Percentiles rank a stretch among this genome's conserved stretches.
phyloP scores from a whole-genome alignment of 805 yeast species.

The Diddensiella transvaalensis region DNA sequence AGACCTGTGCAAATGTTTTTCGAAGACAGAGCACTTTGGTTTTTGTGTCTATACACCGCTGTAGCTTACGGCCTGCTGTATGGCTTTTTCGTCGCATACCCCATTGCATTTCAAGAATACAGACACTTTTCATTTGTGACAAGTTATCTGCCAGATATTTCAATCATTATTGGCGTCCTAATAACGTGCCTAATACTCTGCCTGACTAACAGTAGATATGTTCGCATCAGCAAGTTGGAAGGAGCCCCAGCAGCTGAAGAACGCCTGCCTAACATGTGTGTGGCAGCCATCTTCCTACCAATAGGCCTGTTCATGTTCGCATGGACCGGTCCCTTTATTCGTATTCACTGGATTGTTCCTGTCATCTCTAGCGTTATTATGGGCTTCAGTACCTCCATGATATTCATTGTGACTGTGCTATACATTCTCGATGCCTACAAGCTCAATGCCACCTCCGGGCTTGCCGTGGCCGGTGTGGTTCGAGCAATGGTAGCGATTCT shows the following conservation, averaged over 20 bases:
- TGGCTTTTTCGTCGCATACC: slow-evolving; percentile 6
- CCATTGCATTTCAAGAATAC: slow-evolving; percentile 8
- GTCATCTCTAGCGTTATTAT: slow-evolving; percentile 8
- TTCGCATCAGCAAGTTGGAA: slow-evolving; percentile 1
- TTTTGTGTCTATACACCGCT: slow-evolving; percentile 6
- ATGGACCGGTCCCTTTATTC: slow-evolving; percentile 14
- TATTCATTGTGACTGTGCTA: slow-evolving; percentile 11
- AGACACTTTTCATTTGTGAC: slow-evolving; percentile 7
- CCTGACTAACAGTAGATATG: slow-evolving; percentile 1
- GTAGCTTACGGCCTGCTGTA: slow-evolving; percentile 9
- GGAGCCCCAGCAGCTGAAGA: slow-evolving; percentile 8
- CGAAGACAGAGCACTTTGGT: slow-evolving; percentile 8
- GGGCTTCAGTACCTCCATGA: slow-evolving; percentile 14
- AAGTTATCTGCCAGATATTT: slow-evolving; percentile 4
- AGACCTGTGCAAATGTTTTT: slow-evolving; percentile 9
- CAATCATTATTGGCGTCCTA: slow-evolving; percentile 8
- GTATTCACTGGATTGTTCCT: slow-evolving; percentile 16
- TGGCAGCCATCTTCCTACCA: slow-evolving; percentile 9
- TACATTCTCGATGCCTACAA: slow-evolving; percentile 12
- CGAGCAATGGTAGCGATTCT: slow-evolving; percentile 9
- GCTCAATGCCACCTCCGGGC: slow-evolving; percentile 13
- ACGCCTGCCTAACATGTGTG: slow-evolving; percentile 4
- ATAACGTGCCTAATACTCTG: slow-evolving; percentile 1
- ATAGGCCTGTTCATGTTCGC: slow-evolving; percentile 19
- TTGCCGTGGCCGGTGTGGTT: slow-evolving; percentile 8